phyloP scores from a whole-genome alignment of 495 filamentous ascomycete genomes.

The Penicillium lagena region DNA sequence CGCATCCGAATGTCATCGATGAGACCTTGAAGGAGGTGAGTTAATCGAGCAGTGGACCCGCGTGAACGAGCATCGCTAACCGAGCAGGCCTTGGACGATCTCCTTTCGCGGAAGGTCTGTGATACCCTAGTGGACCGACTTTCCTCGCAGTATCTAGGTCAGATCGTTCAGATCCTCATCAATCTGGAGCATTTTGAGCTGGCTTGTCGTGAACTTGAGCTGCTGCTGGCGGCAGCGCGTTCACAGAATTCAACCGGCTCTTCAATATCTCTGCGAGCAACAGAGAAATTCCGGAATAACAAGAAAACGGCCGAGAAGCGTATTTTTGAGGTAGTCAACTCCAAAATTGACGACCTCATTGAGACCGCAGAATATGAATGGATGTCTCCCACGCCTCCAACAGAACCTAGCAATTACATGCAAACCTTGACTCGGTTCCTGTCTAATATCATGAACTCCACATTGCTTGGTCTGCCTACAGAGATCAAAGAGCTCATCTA shows the following conservation, averaged over 20 bases:
- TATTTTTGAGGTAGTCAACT: constrained; percentile 97
- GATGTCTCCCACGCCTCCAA: constrained; percentile 59
- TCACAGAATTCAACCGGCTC: constrained; percentile 67
- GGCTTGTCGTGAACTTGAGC: constrained; percentile 81
- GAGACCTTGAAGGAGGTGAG: constrained; percentile 72
- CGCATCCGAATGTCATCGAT: constrained; percentile 78
- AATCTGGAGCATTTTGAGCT: constrained; percentile 96
- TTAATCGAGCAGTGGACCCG: neutral
- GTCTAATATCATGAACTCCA: constrained; percentile 94
- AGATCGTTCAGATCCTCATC: constrained; percentile 97
- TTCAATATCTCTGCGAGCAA: constrained; percentile 70
- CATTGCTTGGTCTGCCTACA: constrained; percentile 79
- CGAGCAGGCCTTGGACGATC: constrained; percentile 69
- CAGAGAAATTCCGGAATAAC: constrained; percentile 76
- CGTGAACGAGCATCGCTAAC: constrained; percentile 5
- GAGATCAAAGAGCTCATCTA: constrained; percentile 98
- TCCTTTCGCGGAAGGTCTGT: constrained; percentile 87
- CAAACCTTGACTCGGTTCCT: constrained; percentile 86
- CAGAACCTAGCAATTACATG: constrained; percentile 85
- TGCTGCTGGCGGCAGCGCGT: constrained; percentile 72
- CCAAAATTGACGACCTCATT: constrained; percentile 96
- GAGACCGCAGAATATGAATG: constrained; percentile 97
- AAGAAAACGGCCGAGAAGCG: constrained; percentile 96
- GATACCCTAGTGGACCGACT: constrained; percentile 81
- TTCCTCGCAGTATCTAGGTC: constrained; percentile 85